Evolutionary conservation across 1,139 yeast species (phyloP).

Genomic region (Magnusiomyces paraingens): DNA sequence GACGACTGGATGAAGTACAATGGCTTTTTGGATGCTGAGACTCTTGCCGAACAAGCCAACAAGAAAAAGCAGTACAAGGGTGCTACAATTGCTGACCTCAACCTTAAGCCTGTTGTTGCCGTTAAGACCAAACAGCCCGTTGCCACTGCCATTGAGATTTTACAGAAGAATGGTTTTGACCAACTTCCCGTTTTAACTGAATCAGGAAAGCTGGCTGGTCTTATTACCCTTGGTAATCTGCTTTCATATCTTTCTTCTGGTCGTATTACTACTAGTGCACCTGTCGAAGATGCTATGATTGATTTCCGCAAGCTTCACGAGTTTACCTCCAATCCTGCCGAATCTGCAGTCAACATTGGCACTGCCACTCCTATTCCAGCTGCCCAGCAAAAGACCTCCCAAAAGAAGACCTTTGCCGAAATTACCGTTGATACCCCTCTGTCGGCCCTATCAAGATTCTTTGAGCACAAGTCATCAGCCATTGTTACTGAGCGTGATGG

Average conservation of each 20-base stretch:
- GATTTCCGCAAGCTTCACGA: slow-evolving; percentile 52
- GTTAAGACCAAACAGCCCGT: slow-evolving; percentile 59
- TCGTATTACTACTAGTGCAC: slow-evolving; percentile 52
- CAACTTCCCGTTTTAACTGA: slow-evolving; percentile 71
- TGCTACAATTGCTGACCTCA: slow-evolving; percentile 61
- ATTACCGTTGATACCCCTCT: slow-evolving; percentile 67
- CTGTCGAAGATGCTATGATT: slow-evolving; percentile 57
- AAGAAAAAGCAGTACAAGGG: slow-evolving; percentile 46
- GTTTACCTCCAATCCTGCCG: slow-evolving; percentile 44
- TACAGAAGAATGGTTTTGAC: slow-evolving; percentile 76
- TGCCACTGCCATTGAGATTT: slow-evolving; percentile 59
- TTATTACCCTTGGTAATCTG: slow-evolving; percentile 70
- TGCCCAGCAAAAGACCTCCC: slow-evolving; percentile 35
- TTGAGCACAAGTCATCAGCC: slow-evolving; percentile 83
- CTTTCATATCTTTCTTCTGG: slow-evolving; percentile 63
- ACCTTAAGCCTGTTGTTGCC: slow-evolving; percentile 77
- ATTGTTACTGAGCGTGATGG: slow-evolving; percentile 57
- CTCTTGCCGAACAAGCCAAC: slow-evolving; percentile 38
- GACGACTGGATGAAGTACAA: slow-evolving; percentile 88
- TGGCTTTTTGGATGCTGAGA: slow-evolving; percentile 54
- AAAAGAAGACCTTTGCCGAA: slow-evolving; percentile 57
- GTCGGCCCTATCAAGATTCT: slow-evolving; percentile 65
- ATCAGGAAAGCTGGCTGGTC: slow-evolving; percentile 62
- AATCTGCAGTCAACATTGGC: slow-evolving; percentile 32
- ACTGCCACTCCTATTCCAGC: slow-evolving; percentile 45